Evolutionary conservation across 345 rosid species (phyloP), one percentile per base, ranked within the genome.

Genomic region (Bruguiera sexangula): DNA sequence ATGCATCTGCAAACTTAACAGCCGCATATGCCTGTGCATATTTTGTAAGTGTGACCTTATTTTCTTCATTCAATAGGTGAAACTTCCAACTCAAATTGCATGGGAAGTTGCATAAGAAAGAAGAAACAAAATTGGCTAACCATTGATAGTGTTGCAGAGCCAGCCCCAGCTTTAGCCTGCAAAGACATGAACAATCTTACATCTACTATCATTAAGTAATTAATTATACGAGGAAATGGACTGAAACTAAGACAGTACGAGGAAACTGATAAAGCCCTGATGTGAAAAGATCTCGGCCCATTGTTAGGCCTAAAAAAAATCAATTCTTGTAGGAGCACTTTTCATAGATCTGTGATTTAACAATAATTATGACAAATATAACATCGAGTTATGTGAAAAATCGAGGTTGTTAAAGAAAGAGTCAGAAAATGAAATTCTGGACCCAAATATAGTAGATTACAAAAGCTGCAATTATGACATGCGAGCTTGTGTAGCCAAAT

Each of bases 61-160:
- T 43, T 57, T 60, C 31, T 53, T 50, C 54, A 36, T 39, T 32
- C 32, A 32, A 20, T 6, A 18, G n/a, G 46, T 52, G 55, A 22
- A 18, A 48, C 18, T 34, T 67, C 5, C 26, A 8, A 8, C 19
- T 71, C 11, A 16, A 68, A 1, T 58, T 43, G 50, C 16, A 43
- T 11, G 11, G 39, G 1, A 16, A 57, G 61, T n/a, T 64, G 26
- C 37, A 55, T 24, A 26, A 20, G 20, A 10, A 27, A 9, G 26
- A 32, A 37, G 22, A 20, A 36, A 62, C 15, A 32, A 62, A 61
- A 52, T 20, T 62, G 46, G 69, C 88, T 60, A 66, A 92, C 98
- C 99, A 96, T 96, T 0, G 99, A 96, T 43, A 92, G 77, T 61
- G 99, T 96, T 51, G 99, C 99, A 48, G 99, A 96, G 65, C 99